phyloP scores from a whole-genome alignment of 2,329 filamentous ascomycete species.

The Epichloe sp. region DNA sequence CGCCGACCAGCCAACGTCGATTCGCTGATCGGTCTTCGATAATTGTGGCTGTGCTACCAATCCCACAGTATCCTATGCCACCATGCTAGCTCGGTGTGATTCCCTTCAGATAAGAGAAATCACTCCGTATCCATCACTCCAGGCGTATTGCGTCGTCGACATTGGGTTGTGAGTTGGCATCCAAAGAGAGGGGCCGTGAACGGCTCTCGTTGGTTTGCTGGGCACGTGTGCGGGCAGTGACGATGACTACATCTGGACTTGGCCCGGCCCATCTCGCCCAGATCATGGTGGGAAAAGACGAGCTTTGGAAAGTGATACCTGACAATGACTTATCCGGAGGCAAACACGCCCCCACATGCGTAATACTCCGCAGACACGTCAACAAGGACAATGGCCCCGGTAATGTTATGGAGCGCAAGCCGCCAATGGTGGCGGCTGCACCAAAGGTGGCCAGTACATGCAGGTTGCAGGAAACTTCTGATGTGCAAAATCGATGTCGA shows the following conservation, averaged over 20 bases:
- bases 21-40: background rate
- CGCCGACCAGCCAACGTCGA: background rate
- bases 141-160: background rate
- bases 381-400: background rate
- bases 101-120: background rate
- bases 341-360: constrained; percentile 1
- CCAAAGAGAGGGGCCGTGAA: background rate
- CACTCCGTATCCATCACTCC: background rate
- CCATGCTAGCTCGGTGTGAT: background rate
- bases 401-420: background rate
- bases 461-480: constrained; percentile 1
- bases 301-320: background rate
- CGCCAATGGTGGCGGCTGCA: constrained; percentile 2
- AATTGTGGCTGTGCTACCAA: background rate
- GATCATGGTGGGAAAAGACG: background rate
- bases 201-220: background rate
- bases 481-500: constrained; percentile 1
- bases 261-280: background rate
- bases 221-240: background rate
- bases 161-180: background rate
- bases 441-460: background rate
- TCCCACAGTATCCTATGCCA: background rate
- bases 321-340: background rate
- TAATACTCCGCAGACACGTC: constrained; percentile 4
- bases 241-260: background rate